These are phyloP conservation scores for Rubia tinctorum DNA, from an alignment of 305 asterid genomes.

Conservation along the genomic window DNA sequence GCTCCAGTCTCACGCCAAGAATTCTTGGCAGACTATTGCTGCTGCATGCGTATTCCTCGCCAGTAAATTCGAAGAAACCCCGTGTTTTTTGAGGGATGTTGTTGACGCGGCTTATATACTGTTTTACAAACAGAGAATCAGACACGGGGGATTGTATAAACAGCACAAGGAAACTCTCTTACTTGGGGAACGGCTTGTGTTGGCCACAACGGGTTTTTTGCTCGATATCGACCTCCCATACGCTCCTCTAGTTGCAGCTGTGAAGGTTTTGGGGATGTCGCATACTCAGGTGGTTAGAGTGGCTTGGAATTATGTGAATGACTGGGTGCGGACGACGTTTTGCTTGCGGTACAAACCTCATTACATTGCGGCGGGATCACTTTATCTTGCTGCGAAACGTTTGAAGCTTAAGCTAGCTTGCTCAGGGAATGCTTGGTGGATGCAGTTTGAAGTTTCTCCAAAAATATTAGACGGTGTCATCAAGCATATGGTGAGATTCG, in stretches of 20 bases:
- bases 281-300: not conserved
- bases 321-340: constrained; percentile 50
- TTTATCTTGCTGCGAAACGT: constrained; percentile 57
- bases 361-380: constrained; percentile 64
- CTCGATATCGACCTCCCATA: not conserved
- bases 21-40: constrained; percentile 44
- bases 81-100: constrained; percentile 45
- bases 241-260: constrained; percentile 5
- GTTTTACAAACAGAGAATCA: constrained; percentile 42
- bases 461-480: constrained; percentile 43
- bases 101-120: constrained; percentile 41
- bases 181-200: not conserved
- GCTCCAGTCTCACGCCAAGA: not conserved
- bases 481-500: not conserved
- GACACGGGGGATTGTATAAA: constrained; percentile 28
- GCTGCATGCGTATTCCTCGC: constrained; percentile 58
- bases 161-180: not conserved
- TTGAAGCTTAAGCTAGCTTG: constrained; percentile 46
- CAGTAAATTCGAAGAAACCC: constrained; percentile 60
- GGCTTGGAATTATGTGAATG: constrained; percentile 10
- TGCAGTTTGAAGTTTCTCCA: constrained; percentile 64
- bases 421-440: constrained; percentile 50
- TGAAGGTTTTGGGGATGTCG: not conserved
- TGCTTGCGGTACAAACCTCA: constrained; percentile 65
- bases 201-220: constrained; percentile 1